Conservation (phyloP, 129 eudicot genomes). For the Pittosporum tobira region DNA sequence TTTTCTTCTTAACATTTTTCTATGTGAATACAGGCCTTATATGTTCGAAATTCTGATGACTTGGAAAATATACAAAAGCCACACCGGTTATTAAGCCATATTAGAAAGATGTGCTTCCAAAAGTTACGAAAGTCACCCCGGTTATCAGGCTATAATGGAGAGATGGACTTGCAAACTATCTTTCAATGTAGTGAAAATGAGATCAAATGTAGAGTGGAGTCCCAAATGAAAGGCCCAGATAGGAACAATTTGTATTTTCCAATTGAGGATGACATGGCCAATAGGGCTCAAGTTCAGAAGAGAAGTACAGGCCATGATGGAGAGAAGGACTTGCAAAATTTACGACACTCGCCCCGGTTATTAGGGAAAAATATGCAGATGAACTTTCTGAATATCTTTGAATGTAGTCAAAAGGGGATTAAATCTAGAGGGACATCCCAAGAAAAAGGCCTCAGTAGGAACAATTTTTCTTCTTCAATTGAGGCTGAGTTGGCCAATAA, state of each 20-base stretch:
- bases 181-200: not conserved
- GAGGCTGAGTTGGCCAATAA: not conserved
- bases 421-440: no score
- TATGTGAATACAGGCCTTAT: not conserved
- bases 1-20: not conserved
- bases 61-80: slow-evolving; percentile 2
- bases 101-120: not conserved
- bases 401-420: not conserved
- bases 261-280: slow-evolving; percentile 1
- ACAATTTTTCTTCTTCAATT: not conserved
- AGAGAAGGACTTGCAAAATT: not conserved
- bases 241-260: slow-evolving; percentile 1
- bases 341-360: not conserved
- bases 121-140: not conserved
- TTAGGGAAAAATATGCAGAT: not conserved
- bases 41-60: not conserved
- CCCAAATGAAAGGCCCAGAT: not conserved
- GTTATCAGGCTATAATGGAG: not conserved
- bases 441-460: not conserved
- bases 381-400: slow-evolving; percentile 1
- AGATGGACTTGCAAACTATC: slow-evolving; percentile 2
- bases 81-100: not conserved
- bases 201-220: not conserved
- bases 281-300: slow-evolving; percentile 13
- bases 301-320: slow-evolving; percentile 5